A percentile compares a stretch with the other conserved stretches of the same genome.
Conservation (phyloP, 768 basidiomycete genomes). For the Amanita jacksonii region DNA sequence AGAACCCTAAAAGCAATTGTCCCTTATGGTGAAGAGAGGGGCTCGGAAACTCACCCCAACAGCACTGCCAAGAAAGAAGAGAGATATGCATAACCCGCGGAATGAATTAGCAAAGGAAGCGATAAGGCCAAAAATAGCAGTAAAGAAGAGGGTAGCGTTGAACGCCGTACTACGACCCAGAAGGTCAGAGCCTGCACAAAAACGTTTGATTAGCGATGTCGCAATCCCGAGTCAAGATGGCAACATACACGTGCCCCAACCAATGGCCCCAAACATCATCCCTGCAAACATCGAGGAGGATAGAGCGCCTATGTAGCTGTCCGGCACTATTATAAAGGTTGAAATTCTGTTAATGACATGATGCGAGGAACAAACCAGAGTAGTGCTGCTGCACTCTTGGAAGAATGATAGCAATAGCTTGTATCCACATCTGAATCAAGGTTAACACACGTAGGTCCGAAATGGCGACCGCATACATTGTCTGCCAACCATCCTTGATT, state of each 20-base stretch:
- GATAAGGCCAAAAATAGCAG: constrained; percentile 77
- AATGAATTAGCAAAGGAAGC: constrained; percentile 71
- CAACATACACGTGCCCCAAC: constrained; percentile 80
- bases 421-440: constrained; percentile 76
- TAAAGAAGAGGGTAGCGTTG: constrained; percentile 87
- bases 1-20: constrained; percentile 47
- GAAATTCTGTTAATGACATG: too few relatives aligned
- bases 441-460: constrained; percentile 17
- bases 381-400: constrained; percentile 94
- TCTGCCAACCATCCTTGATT: constrained; percentile 83
- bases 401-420: constrained; percentile 86
- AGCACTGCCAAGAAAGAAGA: constrained; percentile 87
- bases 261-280: constrained; percentile 95
- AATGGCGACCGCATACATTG: constrained; percentile 46
- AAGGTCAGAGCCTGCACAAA: constrained; percentile 61
- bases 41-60: constrained; percentile 66
- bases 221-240: neutral
- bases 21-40: neutral
- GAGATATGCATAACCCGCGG: constrained; percentile 52
- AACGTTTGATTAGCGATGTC: neutral
- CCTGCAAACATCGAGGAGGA: constrained; percentile 88
- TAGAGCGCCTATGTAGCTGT: constrained; percentile 68
- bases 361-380: constrained; percentile 45
- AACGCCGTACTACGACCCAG: constrained; percentile 86
- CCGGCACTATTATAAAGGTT: constrained; percentile 47